Evolutionary conservation across 1,284 basidiomycete species (phyloP).

Genomic region (Austroboletus novae-zelandiae): DNA sequence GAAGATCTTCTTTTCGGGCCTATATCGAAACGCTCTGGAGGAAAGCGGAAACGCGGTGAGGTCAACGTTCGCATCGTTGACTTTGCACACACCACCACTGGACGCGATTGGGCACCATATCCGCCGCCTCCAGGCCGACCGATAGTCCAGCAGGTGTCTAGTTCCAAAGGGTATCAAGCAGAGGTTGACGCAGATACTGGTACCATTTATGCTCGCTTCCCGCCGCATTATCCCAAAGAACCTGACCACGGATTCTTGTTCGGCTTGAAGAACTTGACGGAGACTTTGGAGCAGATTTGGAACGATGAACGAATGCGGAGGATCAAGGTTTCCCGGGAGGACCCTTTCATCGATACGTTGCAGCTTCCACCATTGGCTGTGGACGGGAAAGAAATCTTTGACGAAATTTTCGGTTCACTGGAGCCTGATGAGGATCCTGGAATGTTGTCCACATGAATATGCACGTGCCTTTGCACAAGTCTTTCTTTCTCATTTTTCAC

Average conservation of each 20-base stretch:
- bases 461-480: neutral
- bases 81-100: constrained; percentile 98
- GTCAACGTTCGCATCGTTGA: constrained; percentile 96
- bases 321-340: constrained; percentile 62
- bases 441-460: constrained; percentile 63
- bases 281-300: constrained; percentile 79
- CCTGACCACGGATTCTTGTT: constrained; percentile 95
- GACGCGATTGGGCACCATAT: constrained; percentile 81
- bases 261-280: constrained; percentile 81
- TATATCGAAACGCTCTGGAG: constrained; percentile 55
- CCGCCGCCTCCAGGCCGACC: constrained; percentile 42
- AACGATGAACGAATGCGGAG: constrained; percentile 73
- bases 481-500: neutral
- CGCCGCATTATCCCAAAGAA: constrained; percentile 84
- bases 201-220: constrained; percentile 83
- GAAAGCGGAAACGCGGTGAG: constrained; percentile 78
- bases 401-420: constrained; percentile 61
- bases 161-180: constrained; percentile 78
- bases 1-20: constrained; percentile 71
- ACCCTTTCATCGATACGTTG: constrained; percentile 42
- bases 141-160: constrained; percentile 45
- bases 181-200: constrained; percentile 79
- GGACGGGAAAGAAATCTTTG: constrained; percentile 75
- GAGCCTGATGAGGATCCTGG: constrained; percentile 63
- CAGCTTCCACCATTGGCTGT: constrained; percentile 62